phyloP scores from a whole-genome alignment of 75 land plant species.

The Picea glauca region DNA sequence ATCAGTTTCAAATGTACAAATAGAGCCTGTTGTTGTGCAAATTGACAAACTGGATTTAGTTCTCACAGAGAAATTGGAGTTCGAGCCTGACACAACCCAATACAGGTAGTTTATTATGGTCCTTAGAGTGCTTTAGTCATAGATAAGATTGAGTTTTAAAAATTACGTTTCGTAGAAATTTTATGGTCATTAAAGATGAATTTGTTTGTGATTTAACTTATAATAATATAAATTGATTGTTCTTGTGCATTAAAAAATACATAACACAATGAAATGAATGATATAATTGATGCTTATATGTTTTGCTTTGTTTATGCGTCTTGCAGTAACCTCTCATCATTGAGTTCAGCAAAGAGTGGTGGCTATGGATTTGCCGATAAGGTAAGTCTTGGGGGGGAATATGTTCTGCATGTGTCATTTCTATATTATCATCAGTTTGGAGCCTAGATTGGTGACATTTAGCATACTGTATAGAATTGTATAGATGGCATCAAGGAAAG shows the following conservation, averaged over 20 bases:
- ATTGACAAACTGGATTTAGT: constrained; percentile 89
- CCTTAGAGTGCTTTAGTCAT: not conserved
- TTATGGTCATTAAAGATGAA: not conserved
- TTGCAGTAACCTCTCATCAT: constrained; percentile 45
- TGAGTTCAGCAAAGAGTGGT: constrained; percentile 57
- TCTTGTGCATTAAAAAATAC: no score
- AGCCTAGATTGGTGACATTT: not conserved
- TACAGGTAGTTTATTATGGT: constrained; percentile 29
- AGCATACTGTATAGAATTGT: not conserved
- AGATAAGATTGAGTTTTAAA: not conserved
- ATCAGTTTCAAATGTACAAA: constrained; percentile 85
- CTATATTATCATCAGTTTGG: not conserved
- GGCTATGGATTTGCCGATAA: constrained; percentile 99
- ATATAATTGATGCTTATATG: not conserved
- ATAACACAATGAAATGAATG: not conserved
- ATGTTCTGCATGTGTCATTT: not conserved
- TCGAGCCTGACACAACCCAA: constrained; percentile 22
- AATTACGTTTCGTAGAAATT: not conserved
- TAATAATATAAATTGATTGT: no score
- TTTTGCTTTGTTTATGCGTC: not conserved
- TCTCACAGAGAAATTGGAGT: constrained; percentile 72
- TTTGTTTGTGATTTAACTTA: not conserved
- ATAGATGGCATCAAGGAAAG: no score
- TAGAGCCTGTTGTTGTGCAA: constrained; percentile 86
- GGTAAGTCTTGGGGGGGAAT: constrained; percentile 31